Conservation (phyloP, 352 stramenopile species). For the Thalassiosira exigua region DNA sequence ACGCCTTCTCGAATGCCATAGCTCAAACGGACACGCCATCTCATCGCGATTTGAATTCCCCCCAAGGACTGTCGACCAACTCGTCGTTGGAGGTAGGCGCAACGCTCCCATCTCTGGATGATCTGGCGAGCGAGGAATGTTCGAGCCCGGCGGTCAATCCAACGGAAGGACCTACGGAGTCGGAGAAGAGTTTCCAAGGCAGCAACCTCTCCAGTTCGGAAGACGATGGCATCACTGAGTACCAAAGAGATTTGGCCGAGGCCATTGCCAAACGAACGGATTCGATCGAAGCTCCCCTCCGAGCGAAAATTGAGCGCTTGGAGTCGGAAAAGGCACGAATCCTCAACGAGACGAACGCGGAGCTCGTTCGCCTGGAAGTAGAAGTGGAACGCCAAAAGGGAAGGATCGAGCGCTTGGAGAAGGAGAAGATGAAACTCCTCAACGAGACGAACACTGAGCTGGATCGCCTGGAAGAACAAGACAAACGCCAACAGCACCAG, state of each 20-base stretch:
- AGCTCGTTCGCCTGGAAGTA: slow-evolving; percentile 23
- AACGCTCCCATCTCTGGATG: too few relatives aligned
- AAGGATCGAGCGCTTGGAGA: slow-evolving; percentile 26
- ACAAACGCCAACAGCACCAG: slow-evolving; percentile 7
- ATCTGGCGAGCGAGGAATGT: too few relatives aligned
- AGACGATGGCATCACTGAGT: too few relatives aligned
- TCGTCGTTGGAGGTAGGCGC: too few relatives aligned
- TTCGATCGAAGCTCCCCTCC: slow-evolving; percentile 16
- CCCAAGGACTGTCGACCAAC: too few relatives aligned
- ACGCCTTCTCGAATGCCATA: too few relatives aligned
- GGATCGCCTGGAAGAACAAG: slow-evolving; percentile 15
- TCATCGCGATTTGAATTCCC: too few relatives aligned
- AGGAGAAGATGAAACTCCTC: slow-evolving; percentile 7
- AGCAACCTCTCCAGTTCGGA: too few relatives aligned
- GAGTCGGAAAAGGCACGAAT: slow-evolving; percentile 10
- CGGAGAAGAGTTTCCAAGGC: too few relatives aligned
- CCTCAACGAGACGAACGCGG: slow-evolving; percentile 24
- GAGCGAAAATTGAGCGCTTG: slow-evolving; percentile 28
- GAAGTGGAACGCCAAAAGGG: slow-evolving; percentile 7
- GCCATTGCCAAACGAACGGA: slow-evolving; percentile 24
- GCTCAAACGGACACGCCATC: too few relatives aligned
- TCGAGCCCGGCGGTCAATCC: too few relatives aligned
- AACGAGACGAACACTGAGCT: slow-evolving; percentile 35
- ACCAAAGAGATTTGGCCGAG: slow-evolving; percentile 26
- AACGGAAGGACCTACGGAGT: too few relatives aligned